phyloP scores from a whole-genome alignment of 768 basidiomycete genomes.

The Hydnomerulius pinastri region DNA sequence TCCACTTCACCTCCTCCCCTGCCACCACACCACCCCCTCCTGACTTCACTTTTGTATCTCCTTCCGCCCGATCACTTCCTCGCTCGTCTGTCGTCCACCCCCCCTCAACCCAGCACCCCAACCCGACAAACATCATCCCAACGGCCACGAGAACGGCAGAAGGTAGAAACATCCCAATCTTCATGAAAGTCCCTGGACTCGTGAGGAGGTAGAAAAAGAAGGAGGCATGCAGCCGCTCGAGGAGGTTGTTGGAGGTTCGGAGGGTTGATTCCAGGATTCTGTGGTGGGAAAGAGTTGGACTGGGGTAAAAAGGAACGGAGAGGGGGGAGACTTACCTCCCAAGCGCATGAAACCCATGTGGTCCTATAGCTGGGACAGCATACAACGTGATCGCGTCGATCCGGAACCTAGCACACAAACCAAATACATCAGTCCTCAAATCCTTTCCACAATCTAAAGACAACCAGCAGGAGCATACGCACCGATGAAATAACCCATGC shows the following conservation, averaged over 20 bases:
- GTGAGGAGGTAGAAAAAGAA: slow-evolving; percentile 89
- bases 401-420: slow-evolving; percentile 74
- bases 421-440: neutral
- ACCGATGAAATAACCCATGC: slow-evolving; percentile 91
- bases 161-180: slow-evolving; percentile 90
- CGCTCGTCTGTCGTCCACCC: slow-evolving; percentile 49
- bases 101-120: slow-evolving; percentile 69
- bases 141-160: slow-evolving; percentile 83
- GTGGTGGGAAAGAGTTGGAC: neutral
- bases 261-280: slow-evolving; percentile 87
- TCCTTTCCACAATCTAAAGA: neutral
- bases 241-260: slow-evolving; percentile 88
- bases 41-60: slow-evolving; percentile 7
- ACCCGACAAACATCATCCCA: slow-evolving; percentile 82
- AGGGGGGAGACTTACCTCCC: slow-evolving; percentile 62
- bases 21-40: slow-evolving; percentile 40
- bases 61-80: neutral
- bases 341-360: slow-evolving; percentile 93
- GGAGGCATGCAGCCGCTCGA: slow-evolving; percentile 95
- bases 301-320: neutral
- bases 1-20: too few species aligned
- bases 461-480: slow-evolving; percentile 20
- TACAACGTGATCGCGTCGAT: slow-evolving; percentile 94
- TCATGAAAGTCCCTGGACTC: slow-evolving; percentile 66
- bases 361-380: slow-evolving; percentile 83